Percentiles rank a stretch among this genome's conserved stretches.
These are phyloP conservation scores for Penicillium nucicola DNA, from an alignment of 495 filamentous ascomycete genomes.

Conservation along the genomic window DNA sequence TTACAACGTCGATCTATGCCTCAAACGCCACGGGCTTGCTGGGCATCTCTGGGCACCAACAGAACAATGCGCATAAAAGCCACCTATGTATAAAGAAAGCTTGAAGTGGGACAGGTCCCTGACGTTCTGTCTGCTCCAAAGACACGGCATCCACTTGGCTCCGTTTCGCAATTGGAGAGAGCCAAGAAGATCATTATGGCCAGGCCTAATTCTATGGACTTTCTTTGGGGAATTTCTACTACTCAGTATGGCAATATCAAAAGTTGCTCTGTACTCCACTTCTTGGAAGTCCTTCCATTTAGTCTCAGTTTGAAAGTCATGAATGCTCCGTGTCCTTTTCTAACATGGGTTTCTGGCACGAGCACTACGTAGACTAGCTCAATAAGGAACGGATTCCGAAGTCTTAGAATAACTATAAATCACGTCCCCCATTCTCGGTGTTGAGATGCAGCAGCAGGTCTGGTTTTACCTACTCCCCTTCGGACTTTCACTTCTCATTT, in stretches of 20 bases:
- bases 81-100: constrained; percentile 12
- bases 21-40: constrained; percentile 17
- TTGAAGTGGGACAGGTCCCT: constrained; percentile 2
- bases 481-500: no score
- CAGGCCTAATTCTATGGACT: not conserved
- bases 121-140: not conserved
- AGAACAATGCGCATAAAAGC: not conserved
- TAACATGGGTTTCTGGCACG: constrained; percentile 6
- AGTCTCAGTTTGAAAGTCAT: not conserved
- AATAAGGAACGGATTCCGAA: no score
- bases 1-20: constrained; percentile 20
- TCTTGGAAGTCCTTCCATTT: not conserved
- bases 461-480: no score
- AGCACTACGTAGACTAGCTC: no score
- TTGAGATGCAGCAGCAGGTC: no score
- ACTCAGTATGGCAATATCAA: not conserved
- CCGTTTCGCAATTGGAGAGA: constrained; percentile 4
- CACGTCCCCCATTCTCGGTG: not conserved
- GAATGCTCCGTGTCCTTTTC: constrained; percentile 14
- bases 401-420: not conserved
- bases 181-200: not conserved
- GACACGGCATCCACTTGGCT: not conserved
- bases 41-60: not conserved
- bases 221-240: not conserved
- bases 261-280: not conserved